Evolutionary conservation across 768 basidiomycete genomes (phyloP).

Genomic region (Lactifluus hygrophoroides): DNA sequence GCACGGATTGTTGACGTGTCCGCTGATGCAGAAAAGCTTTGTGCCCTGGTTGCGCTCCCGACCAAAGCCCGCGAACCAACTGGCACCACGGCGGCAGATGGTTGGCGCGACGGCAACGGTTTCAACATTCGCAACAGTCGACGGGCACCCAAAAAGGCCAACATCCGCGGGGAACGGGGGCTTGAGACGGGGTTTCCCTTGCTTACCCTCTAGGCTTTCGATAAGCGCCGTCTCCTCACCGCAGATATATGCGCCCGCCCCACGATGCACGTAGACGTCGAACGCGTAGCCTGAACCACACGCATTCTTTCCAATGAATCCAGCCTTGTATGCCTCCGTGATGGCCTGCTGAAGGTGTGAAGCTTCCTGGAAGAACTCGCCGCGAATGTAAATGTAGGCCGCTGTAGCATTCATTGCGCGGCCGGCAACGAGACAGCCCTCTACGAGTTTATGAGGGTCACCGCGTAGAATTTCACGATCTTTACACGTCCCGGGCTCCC

Average conservation of each 20-base stretch:
- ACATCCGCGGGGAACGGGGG: constrained; percentile 99
- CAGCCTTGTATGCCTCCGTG: constrained; percentile 85
- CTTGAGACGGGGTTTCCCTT: constrained; percentile 95
- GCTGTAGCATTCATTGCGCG: constrained; percentile 93
- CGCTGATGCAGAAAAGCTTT: constrained; percentile 94
- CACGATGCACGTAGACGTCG: constrained; percentile 97
- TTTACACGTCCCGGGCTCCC: constrained; percentile 98
- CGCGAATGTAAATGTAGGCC: constrained; percentile 99
- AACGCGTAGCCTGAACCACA: constrained; percentile 92
- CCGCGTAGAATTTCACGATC: constrained; percentile 97
- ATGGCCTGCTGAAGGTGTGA: constrained; percentile 92
- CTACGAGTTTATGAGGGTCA: constrained; percentile 96
- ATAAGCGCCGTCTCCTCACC: constrained; percentile 98
- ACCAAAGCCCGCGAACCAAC: constrained; percentile 92
- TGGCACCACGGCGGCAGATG: constrained; percentile 79
- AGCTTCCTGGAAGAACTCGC: constrained; percentile 96
- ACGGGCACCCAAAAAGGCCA: constrained; percentile 93
- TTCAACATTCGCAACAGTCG: constrained; percentile 97
- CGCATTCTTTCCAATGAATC: constrained; percentile 81
- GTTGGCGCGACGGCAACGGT: constrained; percentile 97
- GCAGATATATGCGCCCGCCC: constrained; percentile 97
- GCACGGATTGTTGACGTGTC: constrained; percentile 97
- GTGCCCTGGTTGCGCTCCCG: constrained; percentile 90
- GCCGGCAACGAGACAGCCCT: constrained; percentile 95
- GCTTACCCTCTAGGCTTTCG: constrained; percentile 95